A percentile compares a stretch with the other conserved stretches of the same genome.
Conservation (phyloP, 139 green algal genomes). For the Haematococcus lacustris region DNA sequence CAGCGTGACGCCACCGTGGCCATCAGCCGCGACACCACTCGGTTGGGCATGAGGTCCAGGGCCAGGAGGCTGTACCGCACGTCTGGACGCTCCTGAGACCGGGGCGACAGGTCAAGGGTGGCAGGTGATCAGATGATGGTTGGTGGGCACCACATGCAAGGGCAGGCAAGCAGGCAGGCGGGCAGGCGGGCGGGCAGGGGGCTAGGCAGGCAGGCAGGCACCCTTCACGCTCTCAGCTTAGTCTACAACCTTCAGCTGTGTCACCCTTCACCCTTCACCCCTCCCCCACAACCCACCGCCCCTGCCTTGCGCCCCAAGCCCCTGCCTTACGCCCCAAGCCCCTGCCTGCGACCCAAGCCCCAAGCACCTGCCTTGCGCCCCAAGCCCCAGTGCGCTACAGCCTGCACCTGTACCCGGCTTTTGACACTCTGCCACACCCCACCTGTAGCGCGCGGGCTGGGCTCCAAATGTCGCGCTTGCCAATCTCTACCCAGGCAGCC, state of each 20-base stretch:
- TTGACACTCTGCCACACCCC: neutral
- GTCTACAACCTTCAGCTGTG: no score
- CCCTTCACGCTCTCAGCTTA: neutral
- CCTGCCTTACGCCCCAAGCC: no score
- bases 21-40: conserved; percentile 31
- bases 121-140: neutral
- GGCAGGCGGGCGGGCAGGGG: no score
- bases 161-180: neutral
- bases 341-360: no score
- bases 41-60: conserved; percentile 76
- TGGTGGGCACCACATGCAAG: neutral
- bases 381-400: neutral
- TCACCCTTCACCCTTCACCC: no score
- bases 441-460: conserved; percentile 23
- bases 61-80: conserved; percentile 66
- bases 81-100: conserved; percentile 61
- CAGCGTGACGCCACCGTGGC: conserved; percentile 15
- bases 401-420: neutral
- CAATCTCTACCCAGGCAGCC: conserved; percentile 74
- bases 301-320: no score
- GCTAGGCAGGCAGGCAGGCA: no score
- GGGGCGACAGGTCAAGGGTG: neutral
- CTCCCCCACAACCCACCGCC: no score
- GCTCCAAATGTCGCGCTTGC: conserved; percentile 85
- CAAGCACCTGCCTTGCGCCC: neutral